Evolutionary conservation across 129 eudicot species (phyloP), one percentile per base, ranked within the genome.

Genomic region (Tanacetum coccineum): DNA sequence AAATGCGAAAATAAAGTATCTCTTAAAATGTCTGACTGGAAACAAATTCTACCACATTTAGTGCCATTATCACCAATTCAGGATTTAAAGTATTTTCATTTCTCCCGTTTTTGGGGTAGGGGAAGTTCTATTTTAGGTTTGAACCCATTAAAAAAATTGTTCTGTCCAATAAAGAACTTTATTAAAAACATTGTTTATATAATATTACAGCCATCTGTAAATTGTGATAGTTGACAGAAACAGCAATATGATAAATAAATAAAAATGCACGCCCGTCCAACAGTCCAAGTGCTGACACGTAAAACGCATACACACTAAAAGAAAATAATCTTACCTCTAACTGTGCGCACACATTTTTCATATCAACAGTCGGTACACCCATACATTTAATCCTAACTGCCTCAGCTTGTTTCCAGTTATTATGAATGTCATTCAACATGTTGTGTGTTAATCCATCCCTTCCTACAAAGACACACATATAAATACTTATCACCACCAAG

Each of bases 381-480:
- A 93, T 80, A 68, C 98, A 93, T 80, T 88, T 93, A 13, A 93
- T 88, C 80, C 96, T 86, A 58, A 88, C 92, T 19, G 91, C 95
- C 76, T 88, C 96, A 50, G 80, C 77, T 6, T 82, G 84, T 70
- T 93, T 88, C 98, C 98, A 93, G 73, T 80, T 72, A 77, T 93
- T 86, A 79, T 92, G 96, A 76, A 93, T 86, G 83, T 83, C 92
- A 77, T 82, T 85, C 86, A 93, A 56, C 90, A 86, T 93, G 79
- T 93, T 93, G 80, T 93, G 98, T 22, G 95, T 88, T 75, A 88
- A 77, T 45, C 98, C 98, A 80, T 88, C 96, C 71, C 98, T 86
- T 64, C 98, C 98, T 93, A 61, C 49, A 77, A 63, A 71, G 14
- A 28, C 56, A 73, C 39, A 44, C 26, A 58, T 10, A 59, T 26